These are phyloP conservation scores for Lachancea sp. DNA, from an alignment of 805 yeast genomes.

Conservation along the genomic window DNA sequence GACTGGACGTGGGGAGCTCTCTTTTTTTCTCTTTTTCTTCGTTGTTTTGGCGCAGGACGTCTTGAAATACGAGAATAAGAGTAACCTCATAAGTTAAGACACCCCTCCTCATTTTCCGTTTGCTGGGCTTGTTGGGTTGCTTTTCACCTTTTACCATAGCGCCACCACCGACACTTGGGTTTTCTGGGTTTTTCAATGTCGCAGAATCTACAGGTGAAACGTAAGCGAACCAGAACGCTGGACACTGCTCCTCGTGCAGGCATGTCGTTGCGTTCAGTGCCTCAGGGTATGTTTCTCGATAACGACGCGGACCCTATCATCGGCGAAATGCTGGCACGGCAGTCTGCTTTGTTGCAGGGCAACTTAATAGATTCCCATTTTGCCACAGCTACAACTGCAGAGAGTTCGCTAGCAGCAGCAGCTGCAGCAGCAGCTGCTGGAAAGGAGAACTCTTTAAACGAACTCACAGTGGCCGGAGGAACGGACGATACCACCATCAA, in stretches of 20 bases:
- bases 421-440: conserved; percentile 20
- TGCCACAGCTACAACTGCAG: conserved; percentile 10
- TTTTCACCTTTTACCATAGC: no score
- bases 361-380: conserved; percentile 17
- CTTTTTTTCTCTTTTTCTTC: no score
- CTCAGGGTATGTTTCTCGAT: conserved; percentile 9
- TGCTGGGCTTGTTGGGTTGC: no score
- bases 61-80: no score
- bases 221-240: conserved; percentile 11
- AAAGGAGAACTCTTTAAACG: conserved; percentile 21
- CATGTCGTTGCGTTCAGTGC: conserved; percentile 2
- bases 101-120: no score
- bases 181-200: conserved; percentile 2
- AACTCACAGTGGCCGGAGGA: conserved; percentile 9
- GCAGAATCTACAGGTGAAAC: conserved; percentile 8
- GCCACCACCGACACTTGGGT: no score
- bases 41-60: no score
- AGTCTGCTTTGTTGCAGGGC: conserved; percentile 18
- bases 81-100: no score
- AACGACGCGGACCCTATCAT: conserved; percentile 14
- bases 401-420: no score
- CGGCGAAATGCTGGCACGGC: conserved; percentile 25
- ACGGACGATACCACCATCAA: conserved; percentile 5
- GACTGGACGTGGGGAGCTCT: no score
- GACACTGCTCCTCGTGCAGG: conserved; percentile 7